Base-by-base conservation (phyloP, 1,284 basidiomycete genomes). In the Austroboletus novae-zelandiae region DNA sequence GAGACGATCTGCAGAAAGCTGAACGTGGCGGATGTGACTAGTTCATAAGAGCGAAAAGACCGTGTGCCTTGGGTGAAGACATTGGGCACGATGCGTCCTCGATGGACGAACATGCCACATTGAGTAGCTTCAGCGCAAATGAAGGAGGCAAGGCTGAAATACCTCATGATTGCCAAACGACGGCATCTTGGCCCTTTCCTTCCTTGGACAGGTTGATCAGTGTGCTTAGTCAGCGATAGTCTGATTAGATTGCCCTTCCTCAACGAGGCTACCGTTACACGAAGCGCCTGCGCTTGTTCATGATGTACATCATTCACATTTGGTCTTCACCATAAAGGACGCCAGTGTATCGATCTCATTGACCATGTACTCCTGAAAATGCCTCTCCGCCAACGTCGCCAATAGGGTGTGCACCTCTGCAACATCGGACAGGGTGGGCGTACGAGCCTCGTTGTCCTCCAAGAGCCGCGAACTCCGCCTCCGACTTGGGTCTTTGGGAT, bases 281-380 rank as follows among this genome's bases (percentile, higher is more conserved):
- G 35, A 10, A 36, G 35, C 50, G 59, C 63, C 57, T 5, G 59
- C 51, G 50, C 58, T 27, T 27, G 43, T 52, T 50, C 58, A 62
- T 43, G 14, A 55, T 53, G 27, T 52, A 55, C 48, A 61, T 55
- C 61, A 69, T 56, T 69, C 69, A 64, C 75, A 76, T 68, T 80
- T 85, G 27, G 78, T 74, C 67, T 81, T 86, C 35, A 89, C 78
- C 81, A 89, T 83, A 58, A 91, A 91, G 40, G 80, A 76, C n/a
- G 85, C 83, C 34, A 91, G 70, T n/a, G 82, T 85, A 53, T 91
- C 88, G 45, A 86, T 80, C 67, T 91, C 89, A 65, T 83, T 82
- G 53, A 83, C 74, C 55, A 79, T 80, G 62, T 75, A 79, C 29
- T 83, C 80, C 51, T 76, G 73, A 62, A 89, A 89, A 66, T 91